These are phyloP conservation scores for Ceriops decandra DNA, from an alignment of 345 rosid species.

Conservation along the genomic window DNA sequence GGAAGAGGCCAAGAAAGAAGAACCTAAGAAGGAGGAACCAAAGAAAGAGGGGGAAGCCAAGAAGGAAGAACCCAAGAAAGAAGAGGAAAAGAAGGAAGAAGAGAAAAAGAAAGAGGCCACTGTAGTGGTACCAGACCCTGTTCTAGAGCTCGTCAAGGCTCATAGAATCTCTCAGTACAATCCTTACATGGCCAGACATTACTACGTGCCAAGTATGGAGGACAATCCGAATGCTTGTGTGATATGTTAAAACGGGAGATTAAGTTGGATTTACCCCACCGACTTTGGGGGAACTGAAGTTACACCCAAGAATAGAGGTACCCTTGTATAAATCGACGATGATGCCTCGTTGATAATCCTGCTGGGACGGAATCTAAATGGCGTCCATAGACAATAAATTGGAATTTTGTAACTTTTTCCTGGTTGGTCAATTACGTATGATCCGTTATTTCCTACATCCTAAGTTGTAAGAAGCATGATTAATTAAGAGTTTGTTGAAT, in stretches of 20 bases:
- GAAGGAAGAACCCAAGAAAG: slow-evolving; percentile 26
- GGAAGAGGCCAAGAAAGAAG: slow-evolving; percentile 42
- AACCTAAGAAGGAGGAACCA: slow-evolving; percentile 24
- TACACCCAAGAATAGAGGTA: slow-evolving; percentile 16
- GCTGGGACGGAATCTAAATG: slow-evolving; percentile 1
- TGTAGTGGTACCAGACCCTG: slow-evolving; percentile 50
- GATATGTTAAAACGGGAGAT: slow-evolving; percentile 31
- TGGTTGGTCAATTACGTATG: not conserved
- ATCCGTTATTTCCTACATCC: too few relatives aligned
- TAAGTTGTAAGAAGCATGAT: too few relatives aligned
- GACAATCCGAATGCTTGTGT: slow-evolving; percentile 95
- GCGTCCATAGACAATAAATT: slow-evolving; percentile 24
- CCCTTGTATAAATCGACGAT: slow-evolving; percentile 19
- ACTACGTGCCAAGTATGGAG: slow-evolving; percentile 78
- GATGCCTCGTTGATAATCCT: slow-evolving; percentile 13
- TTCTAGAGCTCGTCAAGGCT: slow-evolving; percentile 68
- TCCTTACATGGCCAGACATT: slow-evolving; percentile 71
- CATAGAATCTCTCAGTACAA: slow-evolving; percentile 58
- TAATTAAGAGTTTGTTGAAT: too few relatives aligned
- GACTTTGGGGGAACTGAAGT: slow-evolving; percentile 21
- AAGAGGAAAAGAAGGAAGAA: slow-evolving; percentile 28
- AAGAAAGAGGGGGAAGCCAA: slow-evolving; percentile 16
- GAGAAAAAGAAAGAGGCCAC: slow-evolving; percentile 15
- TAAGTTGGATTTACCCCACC: not conserved
- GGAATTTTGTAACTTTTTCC: slow-evolving; percentile 20